Conservation (phyloP, 805 yeast genomes). For the Myxozyma neotropica region DNA sequence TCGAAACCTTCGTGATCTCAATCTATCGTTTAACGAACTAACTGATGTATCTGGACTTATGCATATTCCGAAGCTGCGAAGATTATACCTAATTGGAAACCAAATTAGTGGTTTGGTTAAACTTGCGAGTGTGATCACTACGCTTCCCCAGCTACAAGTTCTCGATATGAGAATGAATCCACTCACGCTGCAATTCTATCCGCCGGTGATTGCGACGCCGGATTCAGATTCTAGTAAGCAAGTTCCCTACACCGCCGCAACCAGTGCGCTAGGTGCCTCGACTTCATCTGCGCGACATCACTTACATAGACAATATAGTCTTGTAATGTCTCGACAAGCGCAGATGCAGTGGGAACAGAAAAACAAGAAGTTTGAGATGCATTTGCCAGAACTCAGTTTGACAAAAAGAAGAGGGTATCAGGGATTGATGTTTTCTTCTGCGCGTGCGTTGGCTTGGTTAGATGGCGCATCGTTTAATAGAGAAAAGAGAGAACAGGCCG, state of each 20-base stretch:
- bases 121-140: slow-evolving; percentile 32
- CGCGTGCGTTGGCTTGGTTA: slow-evolving; percentile 23
- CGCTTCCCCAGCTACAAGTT: slow-evolving; percentile 31
- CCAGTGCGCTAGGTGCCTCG: background rate
- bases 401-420: slow-evolving; percentile 26
- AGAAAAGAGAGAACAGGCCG: slow-evolving; percentile 10
- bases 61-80: slow-evolving; percentile 38
- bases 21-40: slow-evolving; percentile 40
- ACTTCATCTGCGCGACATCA: slow-evolving; percentile 2
- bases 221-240: background rate
- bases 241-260: too few species aligned
- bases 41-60: slow-evolving; percentile 37
- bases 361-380: slow-evolving; percentile 19
- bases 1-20: slow-evolving; percentile 42
- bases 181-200: slow-evolving; percentile 36
- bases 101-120: slow-evolving; percentile 31
- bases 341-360: slow-evolving; percentile 25
- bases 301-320: slow-evolving; percentile 23
- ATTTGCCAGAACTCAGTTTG: slow-evolving; percentile 6
- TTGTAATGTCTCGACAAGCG: slow-evolving; percentile 24
- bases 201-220: slow-evolving; percentile 23
- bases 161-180: slow-evolving; percentile 43
- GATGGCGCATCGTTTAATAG: slow-evolving; percentile 23
- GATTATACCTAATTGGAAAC: slow-evolving; percentile 39
- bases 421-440: slow-evolving; percentile 29